Conservation (phyloP, 192 early-diverging fungal genomes). For the Coemansia sp. region DNA sequence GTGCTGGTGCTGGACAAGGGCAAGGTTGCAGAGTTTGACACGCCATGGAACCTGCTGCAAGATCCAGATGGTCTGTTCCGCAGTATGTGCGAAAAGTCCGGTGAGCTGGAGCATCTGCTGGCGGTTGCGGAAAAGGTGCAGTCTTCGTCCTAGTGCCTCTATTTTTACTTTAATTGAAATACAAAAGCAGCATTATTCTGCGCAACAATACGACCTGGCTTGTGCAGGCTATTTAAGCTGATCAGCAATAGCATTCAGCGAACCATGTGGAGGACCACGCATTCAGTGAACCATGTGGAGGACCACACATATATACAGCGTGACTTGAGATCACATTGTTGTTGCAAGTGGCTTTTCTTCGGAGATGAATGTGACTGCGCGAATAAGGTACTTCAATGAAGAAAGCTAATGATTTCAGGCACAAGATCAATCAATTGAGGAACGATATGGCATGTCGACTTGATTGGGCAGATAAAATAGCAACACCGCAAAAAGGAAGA, state of each 20-base stretch:
- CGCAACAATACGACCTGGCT: too few species aligned
- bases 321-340: background rate
- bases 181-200: too few species aligned
- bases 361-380: background rate
- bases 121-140: conserved; percentile 1
- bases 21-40: conserved; percentile 76
- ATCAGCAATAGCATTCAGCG: too few species aligned
- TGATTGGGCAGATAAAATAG: too few species aligned
- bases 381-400: background rate
- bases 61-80: conserved; percentile 62
- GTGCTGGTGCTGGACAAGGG: conserved; percentile 81
- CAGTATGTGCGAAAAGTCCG: conserved; percentile 77
- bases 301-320: background rate
- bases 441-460: too few species aligned
- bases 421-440: too few species aligned
- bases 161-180: too few species aligned
- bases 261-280: too few species aligned
- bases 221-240: too few species aligned
- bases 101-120: conserved; percentile 58
- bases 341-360: background rate
- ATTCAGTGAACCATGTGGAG: too few species aligned
- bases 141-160: too few species aligned
- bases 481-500: background rate
- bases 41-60: conserved; percentile 66
- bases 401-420: background rate